These are phyloP conservation scores for Colletotrichum caudatum DNA, from an alignment of 2,329 filamentous ascomycete genomes.

Conservation along the genomic window DNA sequence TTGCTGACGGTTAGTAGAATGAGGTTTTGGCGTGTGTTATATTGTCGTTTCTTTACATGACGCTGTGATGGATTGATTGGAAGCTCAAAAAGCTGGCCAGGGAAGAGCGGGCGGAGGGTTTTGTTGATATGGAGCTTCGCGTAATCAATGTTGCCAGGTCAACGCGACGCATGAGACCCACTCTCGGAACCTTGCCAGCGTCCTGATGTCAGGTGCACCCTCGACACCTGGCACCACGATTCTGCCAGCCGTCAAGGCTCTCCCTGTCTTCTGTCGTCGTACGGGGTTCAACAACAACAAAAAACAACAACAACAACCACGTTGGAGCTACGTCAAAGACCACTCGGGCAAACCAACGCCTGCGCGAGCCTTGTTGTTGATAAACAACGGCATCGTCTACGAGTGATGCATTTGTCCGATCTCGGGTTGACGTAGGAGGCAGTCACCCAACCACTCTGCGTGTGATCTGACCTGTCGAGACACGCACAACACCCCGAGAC, in stretches of 20 bases:
- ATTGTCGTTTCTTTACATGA: conserved; percentile 32
- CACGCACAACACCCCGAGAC: not conserved
- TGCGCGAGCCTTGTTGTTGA: conserved; percentile 5
- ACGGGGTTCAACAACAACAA: not conserved
- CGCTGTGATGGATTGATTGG: conserved; percentile 24
- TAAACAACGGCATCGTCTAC: conserved; percentile 2
- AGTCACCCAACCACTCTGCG: not conserved
- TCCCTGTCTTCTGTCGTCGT: not conserved
- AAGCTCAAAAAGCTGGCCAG: conserved; percentile 19
- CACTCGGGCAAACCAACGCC: not conserved
- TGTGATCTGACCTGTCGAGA: not conserved
- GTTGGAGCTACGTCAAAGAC: not conserved
- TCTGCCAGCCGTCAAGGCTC: not conserved
- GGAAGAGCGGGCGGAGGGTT: conserved; percentile 38
- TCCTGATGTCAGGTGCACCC: conserved; percentile 8
- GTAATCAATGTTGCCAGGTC: conserved; percentile 38
- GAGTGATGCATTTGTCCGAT: not conserved
- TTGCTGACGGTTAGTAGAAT: conserved; percentile 37
- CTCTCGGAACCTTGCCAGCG: conserved; percentile 33
- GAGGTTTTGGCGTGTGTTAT: conserved; percentile 21
- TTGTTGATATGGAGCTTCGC: conserved; percentile 43
- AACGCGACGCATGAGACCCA: conserved; percentile 6
- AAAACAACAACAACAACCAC: not conserved
- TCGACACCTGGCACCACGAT: conserved; percentile 11
- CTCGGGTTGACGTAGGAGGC: not conserved